phyloP scores from a whole-genome alignment of 805 yeast genomes.

The Sporopachydermia quercuum region DNA sequence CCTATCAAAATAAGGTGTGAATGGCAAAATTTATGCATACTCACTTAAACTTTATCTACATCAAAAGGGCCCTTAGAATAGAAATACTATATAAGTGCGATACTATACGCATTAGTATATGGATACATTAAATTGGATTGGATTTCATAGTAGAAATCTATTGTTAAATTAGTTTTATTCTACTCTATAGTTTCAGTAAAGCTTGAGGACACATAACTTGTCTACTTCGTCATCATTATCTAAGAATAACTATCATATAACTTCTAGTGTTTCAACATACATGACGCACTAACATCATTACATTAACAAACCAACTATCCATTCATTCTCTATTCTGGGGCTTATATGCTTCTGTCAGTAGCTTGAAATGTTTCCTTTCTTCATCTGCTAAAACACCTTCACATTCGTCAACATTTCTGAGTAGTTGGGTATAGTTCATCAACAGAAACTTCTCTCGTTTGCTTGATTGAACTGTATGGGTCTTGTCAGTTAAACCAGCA shows the following conservation, averaged over 20 bases:
- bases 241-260: background rate
- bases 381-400: constrained; percentile 27
- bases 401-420: constrained; percentile 36
- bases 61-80: too few relatives aligned
- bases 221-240: too few relatives aligned
- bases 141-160: background rate
- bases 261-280: background rate
- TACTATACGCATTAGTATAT: too few relatives aligned
- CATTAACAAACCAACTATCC: background rate
- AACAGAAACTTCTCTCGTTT: constrained; percentile 56
- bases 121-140: too few relatives aligned
- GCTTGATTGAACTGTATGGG: constrained; percentile 18
- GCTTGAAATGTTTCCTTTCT: constrained; percentile 29
- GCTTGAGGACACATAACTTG: too few relatives aligned
- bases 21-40: too few relatives aligned
- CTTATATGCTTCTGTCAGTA: constrained; percentile 29
- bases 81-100: too few relatives aligned
- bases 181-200: background rate
- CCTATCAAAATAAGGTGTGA: too few relatives aligned
- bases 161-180: background rate
- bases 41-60: too few relatives aligned
- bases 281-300: background rate
- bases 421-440: constrained; percentile 52
- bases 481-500: constrained; percentile 19
- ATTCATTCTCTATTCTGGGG: background rate